These are phyloP conservation scores for Catharanthus roseus DNA, from an alignment of 257 asterid species.

Conservation along the genomic window DNA sequence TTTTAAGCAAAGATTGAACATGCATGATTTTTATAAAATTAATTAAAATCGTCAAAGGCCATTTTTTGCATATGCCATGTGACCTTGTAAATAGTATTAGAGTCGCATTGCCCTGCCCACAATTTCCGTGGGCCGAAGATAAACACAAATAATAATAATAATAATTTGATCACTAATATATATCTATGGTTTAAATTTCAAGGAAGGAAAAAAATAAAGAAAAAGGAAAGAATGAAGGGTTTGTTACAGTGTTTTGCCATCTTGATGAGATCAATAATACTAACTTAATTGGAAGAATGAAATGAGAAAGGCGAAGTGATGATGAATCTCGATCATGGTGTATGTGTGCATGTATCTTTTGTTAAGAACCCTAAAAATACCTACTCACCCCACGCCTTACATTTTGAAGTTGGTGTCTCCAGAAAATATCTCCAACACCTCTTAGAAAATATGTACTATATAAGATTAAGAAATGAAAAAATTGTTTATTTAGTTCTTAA, in stretches of 20 bases:
- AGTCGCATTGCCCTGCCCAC: too few relatives aligned
- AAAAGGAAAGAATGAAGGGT: neutral
- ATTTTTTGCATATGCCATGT: conserved; percentile 19
- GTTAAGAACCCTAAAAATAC: neutral
- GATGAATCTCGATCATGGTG: neutral
- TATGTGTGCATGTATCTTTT: neutral
- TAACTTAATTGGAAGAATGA: too few relatives aligned
- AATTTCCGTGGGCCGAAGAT: too few relatives aligned
- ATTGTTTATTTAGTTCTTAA: too few relatives aligned
- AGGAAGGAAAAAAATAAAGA: neutral
- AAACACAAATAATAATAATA: too few relatives aligned
- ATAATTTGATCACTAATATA: too few relatives aligned
- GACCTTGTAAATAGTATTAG: neutral
- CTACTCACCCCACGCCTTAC: neutral
- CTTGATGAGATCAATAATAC: too few relatives aligned
- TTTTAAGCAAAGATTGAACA: conserved; percentile 25
- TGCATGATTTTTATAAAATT: too few relatives aligned
- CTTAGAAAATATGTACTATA: too few relatives aligned
- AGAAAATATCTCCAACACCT: too few relatives aligned
- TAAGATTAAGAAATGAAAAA: too few relatives aligned
- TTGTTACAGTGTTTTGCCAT: neutral
- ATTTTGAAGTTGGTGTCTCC: conserved; percentile 3
- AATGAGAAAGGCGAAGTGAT: neutral
- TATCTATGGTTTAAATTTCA: neutral
- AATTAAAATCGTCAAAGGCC: conserved; percentile 1